Percentiles rank a stretch among this genome's conserved stretches.
Conservation (phyloP, 1,284 basidiomycete species). For the Naganishia cerealis region DNA sequence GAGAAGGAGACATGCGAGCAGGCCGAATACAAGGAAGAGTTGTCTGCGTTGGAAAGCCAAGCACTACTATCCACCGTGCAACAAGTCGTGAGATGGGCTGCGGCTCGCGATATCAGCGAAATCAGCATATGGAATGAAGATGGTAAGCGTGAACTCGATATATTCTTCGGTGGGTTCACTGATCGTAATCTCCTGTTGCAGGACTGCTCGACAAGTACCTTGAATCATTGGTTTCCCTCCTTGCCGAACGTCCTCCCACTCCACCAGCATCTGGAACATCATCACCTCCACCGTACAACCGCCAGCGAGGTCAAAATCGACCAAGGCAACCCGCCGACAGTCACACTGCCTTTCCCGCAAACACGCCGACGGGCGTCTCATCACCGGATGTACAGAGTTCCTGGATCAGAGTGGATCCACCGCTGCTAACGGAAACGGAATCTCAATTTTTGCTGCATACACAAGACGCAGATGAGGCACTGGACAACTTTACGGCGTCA, state of each 20-base stretch:
- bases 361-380: neutral
- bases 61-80: constrained; percentile 37
- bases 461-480: neutral
- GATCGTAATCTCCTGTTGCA: neutral
- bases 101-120: constrained; percentile 40
- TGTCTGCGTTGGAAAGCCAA: neutral
- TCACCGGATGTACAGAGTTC: neutral
- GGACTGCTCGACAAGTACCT: constrained; percentile 5
- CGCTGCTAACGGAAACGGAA: neutral
- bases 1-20: neutral
- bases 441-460: neutral
- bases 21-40: neutral
- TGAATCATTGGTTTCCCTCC: neutral
- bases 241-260: neutral
- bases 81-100: constrained; percentile 41
- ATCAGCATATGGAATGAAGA: constrained; percentile 43
- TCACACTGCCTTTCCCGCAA: neutral
- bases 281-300: neutral
- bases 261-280: neutral
- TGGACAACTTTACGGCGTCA: neutral
- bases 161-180: neutral
- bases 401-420: neutral
- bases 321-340: neutral
- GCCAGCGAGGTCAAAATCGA: neutral
- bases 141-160: constrained; percentile 6